Base-by-base conservation (phyloP, 1,284 basidiomycete genomes). In the Cystobasidium pallidum region DNA sequence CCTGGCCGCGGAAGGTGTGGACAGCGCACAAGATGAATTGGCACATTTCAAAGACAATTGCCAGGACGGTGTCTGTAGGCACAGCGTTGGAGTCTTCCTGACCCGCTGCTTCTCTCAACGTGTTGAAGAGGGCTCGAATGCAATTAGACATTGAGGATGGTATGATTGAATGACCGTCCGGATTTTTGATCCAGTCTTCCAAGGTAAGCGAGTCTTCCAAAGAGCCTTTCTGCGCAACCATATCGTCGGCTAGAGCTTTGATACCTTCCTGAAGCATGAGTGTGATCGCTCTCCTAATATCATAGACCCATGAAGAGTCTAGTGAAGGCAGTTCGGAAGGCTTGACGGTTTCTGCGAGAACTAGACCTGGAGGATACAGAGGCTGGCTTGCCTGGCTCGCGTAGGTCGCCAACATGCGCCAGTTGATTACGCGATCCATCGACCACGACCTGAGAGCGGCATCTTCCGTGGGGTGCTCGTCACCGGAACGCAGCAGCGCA, bases 381-480 rank as follows among this genome's bases (percentile, higher is more conserved):
- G 62, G 7, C 24, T 71, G 68, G n/a, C 32, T 36, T 17, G 68
- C 61, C 51, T 71, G 68, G 15, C 47, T 54, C n/a, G 41, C 36
- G n/a, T 34, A 54, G 3, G 28, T 43, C 10, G 32, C 68, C 8
- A 71, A 39, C 61, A 71, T 52, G 3, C 59, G 45, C n/a, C 32
- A 39, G 39, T 57, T 71, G 47, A 71, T 61, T 1, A 71, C 36
- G 7, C 61, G 34, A 26, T 71, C 68, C 34, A 71, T 49, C 3
- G 57, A 49, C 36, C 45, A 71, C n/a, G 47, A 39, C 19, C 30
- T 2, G 2, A 45, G n/a, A 24, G 55, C 32, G 26, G 43, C 41
- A 62, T 70, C 67, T 57, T 63, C 68, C 2, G 54, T 15, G 17
- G 61, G 54, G 47, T 54, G 41, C 26, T 71, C 68, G n/a, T 71